phyloP scores from a whole-genome alignment of 257 asterid species.

The Verbascum thapsus region DNA sequence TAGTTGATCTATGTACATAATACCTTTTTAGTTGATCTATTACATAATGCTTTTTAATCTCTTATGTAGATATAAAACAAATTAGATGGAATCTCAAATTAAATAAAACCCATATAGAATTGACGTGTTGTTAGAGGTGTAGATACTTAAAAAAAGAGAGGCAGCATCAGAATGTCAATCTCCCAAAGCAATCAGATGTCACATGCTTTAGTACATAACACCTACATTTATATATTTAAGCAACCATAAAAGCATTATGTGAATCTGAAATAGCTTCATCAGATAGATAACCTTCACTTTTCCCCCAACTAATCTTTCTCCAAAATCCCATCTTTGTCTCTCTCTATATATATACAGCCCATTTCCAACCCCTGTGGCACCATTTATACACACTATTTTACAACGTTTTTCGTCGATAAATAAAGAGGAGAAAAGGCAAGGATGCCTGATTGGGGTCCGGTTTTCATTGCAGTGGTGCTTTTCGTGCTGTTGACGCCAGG shows the following conservation, averaged over 20 bases:
- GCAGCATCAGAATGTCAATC: slow-evolving; percentile 27
- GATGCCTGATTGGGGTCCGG: slow-evolving; percentile 98
- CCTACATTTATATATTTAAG: background rate
- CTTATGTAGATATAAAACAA: background rate
- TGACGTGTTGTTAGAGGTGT: slow-evolving; percentile 30
- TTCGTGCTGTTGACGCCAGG: slow-evolving; percentile 86
- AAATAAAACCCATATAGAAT: background rate
- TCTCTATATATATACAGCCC: slow-evolving; percentile 24
- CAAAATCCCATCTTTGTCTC: background rate
- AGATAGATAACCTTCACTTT: slow-evolving; percentile 27
- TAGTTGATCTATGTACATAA: background rate
- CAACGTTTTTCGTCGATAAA: background rate
- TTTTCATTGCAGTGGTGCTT: slow-evolving; percentile 80
- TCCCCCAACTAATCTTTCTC: background rate
- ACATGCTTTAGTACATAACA: slow-evolving; percentile 15
- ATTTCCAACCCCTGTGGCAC: background rate
- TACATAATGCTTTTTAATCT: background rate
- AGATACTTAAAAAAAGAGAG: slow-evolving; percentile 13
- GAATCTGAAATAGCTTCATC: slow-evolving; percentile 43
- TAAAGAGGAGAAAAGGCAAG: background rate
- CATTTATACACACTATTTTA: background rate
- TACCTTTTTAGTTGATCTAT: background rate
- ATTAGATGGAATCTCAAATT: background rate
- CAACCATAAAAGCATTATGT: slow-evolving; percentile 28
- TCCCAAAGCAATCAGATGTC: slow-evolving; percentile 42